A percentile compares a stretch with the other conserved stretches of the same genome.
Evolutionary conservation across 2,329 filamentous ascomycete genomes (phyloP).

Genomic region (Aspergillus sp.): DNA sequence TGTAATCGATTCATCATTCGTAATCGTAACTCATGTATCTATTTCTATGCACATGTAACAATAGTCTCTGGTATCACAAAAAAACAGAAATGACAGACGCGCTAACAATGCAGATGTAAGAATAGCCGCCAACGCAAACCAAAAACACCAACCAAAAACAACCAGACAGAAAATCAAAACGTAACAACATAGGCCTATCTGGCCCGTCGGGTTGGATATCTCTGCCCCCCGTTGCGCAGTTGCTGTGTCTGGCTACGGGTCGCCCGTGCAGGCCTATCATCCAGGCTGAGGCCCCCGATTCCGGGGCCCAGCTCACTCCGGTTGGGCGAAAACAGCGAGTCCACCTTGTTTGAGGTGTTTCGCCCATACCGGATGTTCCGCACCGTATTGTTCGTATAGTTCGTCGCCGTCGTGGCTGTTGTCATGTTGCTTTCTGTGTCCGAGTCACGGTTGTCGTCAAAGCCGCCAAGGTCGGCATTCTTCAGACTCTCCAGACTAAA

Average conservation of each 20-base stretch:
- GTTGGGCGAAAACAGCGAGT: conserved; percentile 19
- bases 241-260: conserved; percentile 27
- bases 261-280: conserved; percentile 24
- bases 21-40: too few relatives aligned
- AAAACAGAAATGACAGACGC: too few relatives aligned
- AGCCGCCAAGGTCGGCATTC: conserved; percentile 21
- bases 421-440: conserved; percentile 29
- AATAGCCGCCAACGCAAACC: too few relatives aligned
- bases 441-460: conserved; percentile 25
- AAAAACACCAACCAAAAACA: too few relatives aligned
- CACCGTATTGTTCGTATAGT: conserved; percentile 24
- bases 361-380: conserved; percentile 28
- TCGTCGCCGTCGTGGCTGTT: conserved; percentile 22
- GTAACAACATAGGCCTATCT: too few relatives aligned
- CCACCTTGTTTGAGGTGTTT: conserved; percentile 9
- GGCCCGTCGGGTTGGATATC: too few relatives aligned
- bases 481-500: conserved; percentile 24
- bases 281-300: conserved; percentile 24
- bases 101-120: too few relatives aligned
- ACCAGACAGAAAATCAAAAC: too few relatives aligned
- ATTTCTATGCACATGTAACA: too few relatives aligned
- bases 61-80: too few relatives aligned
- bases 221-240: conserved; percentile 11
- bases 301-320: conserved; percentile 24
- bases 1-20: too few relatives aligned